phyloP scores from a whole-genome alignment of 306 rosid species.

The Casuarina equisetifolia region DNA sequence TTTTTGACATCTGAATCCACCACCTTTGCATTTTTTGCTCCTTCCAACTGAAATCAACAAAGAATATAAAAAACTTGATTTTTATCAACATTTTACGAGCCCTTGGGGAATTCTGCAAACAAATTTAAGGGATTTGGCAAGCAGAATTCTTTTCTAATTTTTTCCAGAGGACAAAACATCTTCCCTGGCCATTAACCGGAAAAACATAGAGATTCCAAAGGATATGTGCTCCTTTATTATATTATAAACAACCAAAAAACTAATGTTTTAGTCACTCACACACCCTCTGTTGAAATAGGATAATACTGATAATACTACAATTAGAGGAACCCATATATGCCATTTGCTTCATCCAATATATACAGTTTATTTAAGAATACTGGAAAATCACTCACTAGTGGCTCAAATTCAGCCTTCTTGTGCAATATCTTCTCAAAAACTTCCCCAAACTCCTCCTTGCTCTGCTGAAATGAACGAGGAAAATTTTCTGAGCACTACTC shows the following conservation, averaged over 20 bases:
- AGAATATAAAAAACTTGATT: background rate
- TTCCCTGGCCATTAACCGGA: background rate
- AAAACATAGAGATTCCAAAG: conserved; percentile 11
- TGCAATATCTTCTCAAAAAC: conserved; percentile 53
- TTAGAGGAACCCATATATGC: background rate
- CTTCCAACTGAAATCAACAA: conserved; percentile 36
- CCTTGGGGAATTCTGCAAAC: background rate
- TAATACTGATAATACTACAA: background rate
- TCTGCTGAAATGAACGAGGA: conserved; percentile 40
- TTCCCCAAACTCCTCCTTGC: conserved; percentile 56
- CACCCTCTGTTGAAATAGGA: background rate
- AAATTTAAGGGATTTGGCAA: background rate
- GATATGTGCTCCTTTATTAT: background rate
- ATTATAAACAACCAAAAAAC: background rate
- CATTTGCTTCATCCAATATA: conserved; percentile 2
- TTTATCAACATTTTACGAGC: conserved; percentile 10
- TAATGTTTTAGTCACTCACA: background rate
- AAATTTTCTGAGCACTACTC: background rate
- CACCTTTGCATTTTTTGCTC: conserved; percentile 39
- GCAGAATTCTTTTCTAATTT: background rate
- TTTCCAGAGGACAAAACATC: too few relatives aligned
- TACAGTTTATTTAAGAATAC: background rate
- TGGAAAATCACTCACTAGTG: conserved; percentile 57
- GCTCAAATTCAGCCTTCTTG: conserved; percentile 57
- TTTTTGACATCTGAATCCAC: conserved; percentile 60